Evolutionary conservation across 192 early-diverging fungal species (phyloP).

Genomic region (Backusella westeae): DNA sequence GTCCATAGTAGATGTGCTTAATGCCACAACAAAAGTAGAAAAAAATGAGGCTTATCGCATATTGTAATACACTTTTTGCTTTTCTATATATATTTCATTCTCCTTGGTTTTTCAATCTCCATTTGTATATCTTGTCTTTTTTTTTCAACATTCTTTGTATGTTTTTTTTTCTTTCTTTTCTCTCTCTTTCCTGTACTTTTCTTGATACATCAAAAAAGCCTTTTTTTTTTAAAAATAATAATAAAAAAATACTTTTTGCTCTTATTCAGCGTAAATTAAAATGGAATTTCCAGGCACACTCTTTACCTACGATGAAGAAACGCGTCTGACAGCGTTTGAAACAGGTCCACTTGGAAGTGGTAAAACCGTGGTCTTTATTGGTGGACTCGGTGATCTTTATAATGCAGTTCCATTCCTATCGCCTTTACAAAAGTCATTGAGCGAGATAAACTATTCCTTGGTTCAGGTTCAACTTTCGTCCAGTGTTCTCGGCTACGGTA

Average conservation of each 20-base stretch:
- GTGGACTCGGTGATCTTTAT: conserved; percentile 39
- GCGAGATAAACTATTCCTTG: conserved; percentile 26
- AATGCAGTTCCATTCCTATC: conserved; percentile 41
- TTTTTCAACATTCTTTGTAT: neutral
- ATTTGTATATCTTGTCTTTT: neutral
- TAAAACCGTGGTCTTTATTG: conserved; percentile 39
- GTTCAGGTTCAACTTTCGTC: conserved; percentile 44
- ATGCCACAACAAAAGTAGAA: neutral
- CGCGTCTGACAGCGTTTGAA: conserved; percentile 44
- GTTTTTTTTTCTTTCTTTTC: neutral
- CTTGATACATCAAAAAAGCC: neutral
- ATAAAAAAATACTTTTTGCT: too few species aligned
- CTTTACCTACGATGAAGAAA: conserved; percentile 39
- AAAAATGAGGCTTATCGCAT: neutral
- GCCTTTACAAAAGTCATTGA: conserved; percentile 20
- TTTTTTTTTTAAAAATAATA: neutral
- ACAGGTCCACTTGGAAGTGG: conserved; percentile 24
- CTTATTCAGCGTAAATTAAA: neutral
- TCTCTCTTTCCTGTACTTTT: neutral
- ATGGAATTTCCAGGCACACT: conserved; percentile 41
- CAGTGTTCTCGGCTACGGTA: conserved; percentile 44
- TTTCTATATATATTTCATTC: neutral
- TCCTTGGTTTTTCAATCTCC: conserved; percentile 2
- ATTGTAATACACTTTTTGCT: neutral
- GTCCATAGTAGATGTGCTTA: neutral